Percentiles rank a stretch among this genome's conserved stretches.
Evolutionary conservation across 2,329 filamentous ascomycete genomes (phyloP).

Genomic region (Dactylellina cionopaga): DNA sequence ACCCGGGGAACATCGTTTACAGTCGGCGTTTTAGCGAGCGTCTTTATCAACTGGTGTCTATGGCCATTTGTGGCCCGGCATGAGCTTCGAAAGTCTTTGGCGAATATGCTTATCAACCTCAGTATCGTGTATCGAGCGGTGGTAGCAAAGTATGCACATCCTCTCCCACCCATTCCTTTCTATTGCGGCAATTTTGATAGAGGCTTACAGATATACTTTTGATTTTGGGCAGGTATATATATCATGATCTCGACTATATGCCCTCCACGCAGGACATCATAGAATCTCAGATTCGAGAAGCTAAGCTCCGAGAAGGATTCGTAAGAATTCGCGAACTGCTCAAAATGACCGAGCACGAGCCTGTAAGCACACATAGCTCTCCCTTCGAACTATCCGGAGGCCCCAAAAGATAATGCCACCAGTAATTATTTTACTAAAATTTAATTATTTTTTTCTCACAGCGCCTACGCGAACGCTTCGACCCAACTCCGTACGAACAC

Average conservation of each 20-base stretch:
- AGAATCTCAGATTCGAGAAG: conserved; percentile 69
- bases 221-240: conserved; percentile 63
- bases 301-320: conserved; percentile 70
- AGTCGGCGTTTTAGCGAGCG: conserved; percentile 66
- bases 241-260: conserved; percentile 67
- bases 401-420: too few relatives aligned
- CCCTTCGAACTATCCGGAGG: background rate
- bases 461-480: conserved; percentile 68
- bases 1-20: conserved; percentile 66
- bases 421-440: background rate
- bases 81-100: conserved; percentile 68
- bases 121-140: conserved; percentile 67
- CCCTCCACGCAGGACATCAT: conserved; percentile 66
- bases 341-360: conserved; percentile 69
- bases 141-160: conserved; percentile 55
- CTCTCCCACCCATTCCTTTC: background rate
- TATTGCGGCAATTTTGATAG: background rate
- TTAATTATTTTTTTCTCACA: conserved; percentile 14
- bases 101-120: conserved; percentile 69
- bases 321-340: conserved; percentile 69
- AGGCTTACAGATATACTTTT: background rate
- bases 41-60: conserved; percentile 69
- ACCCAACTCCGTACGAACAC: conserved; percentile 68
- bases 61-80: conserved; percentile 72
- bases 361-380: conserved; percentile 59